Percentiles rank a stretch among this genome's conserved stretches.
These are phyloP conservation scores for Syzygium aqueum DNA, from an alignment of 345 rosid species.

Conservation along the genomic window DNA sequence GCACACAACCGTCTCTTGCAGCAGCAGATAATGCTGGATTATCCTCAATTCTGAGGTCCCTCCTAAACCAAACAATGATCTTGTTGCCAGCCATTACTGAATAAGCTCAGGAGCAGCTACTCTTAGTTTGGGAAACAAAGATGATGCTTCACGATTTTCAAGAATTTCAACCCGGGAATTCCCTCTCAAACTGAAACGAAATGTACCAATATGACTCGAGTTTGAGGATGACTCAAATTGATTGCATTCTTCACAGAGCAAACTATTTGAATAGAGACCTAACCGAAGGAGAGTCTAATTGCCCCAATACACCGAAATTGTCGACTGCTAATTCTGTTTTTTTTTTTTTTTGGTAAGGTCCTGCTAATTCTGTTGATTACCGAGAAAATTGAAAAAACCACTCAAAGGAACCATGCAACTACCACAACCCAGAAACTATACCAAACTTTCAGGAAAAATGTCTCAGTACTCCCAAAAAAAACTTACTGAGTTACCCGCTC, in stretches of 20 bases:
- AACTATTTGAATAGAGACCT: neutral
- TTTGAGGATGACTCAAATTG: neutral
- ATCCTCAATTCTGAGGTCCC: conserved; percentile 93
- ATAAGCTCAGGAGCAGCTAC: neutral
- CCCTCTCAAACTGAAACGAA: neutral
- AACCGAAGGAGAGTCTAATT: neutral
- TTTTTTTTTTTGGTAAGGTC: too few species aligned
- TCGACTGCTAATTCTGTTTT: neutral
- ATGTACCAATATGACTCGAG: neutral
- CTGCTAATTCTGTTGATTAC: neutral
- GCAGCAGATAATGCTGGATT: conserved; percentile 96
- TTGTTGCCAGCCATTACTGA: neutral
- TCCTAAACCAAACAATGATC: conserved; percentile 76
- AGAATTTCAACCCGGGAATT: neutral
- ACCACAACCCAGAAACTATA: neutral
- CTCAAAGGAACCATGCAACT: neutral
- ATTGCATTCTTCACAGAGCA: neutral
- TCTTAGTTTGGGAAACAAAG: neutral
- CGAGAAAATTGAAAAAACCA: neutral
- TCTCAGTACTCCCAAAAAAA: neutral
- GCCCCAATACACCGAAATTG: neutral
- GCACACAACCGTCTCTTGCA: conserved; percentile 65
- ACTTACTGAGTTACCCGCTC: neutral
- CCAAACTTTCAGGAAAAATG: neutral
- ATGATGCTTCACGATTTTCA: neutral